Conservation (phyloP, 148 eudicot species). For the Persicaria tinctoria region DNA sequence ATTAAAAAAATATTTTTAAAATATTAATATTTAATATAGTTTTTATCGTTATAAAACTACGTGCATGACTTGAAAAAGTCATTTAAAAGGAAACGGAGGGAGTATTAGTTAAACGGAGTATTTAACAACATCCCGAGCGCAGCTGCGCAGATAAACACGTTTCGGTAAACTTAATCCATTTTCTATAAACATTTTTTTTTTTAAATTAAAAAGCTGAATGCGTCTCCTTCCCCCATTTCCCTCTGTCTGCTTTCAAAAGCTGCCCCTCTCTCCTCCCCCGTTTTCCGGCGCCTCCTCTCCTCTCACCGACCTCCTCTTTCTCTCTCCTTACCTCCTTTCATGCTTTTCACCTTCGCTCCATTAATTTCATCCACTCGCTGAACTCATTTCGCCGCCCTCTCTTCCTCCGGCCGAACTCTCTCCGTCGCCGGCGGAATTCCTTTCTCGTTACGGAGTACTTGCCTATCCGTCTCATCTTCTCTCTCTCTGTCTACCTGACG, state of each 20-base stretch:
- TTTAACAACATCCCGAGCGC: too few species aligned
- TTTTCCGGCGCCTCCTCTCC: constrained; percentile 12
- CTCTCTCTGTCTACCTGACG: too few species aligned
- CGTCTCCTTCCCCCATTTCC: constrained; percentile 23
- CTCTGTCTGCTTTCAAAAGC: constrained; percentile 50
- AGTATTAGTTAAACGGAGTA: too few species aligned
- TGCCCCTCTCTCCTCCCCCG: constrained; percentile 11
- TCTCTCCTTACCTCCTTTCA: neutral
- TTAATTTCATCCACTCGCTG: neutral
- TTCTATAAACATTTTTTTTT: too few species aligned
- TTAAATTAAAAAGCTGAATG: too few species aligned
- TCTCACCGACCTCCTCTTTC: constrained; percentile 11
- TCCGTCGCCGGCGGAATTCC: neutral
- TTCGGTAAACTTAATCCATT: too few species aligned
- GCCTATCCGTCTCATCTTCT: neutral
- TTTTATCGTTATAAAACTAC: too few species aligned
- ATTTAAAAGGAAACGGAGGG: too few species aligned
- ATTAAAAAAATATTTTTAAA: too few species aligned
- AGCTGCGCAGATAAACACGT: too few species aligned
- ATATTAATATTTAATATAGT: too few species aligned
- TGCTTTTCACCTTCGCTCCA: neutral
- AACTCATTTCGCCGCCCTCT: neutral
- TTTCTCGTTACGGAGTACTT: neutral
- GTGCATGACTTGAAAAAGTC: too few species aligned
- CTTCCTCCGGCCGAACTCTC: neutral